A percentile compares a stretch with the other conserved stretches of the same genome.
phyloP scores from a whole-genome alignment of 2,329 filamentous ascomycete genomes.

The Botryosphaeria dothidea region DNA sequence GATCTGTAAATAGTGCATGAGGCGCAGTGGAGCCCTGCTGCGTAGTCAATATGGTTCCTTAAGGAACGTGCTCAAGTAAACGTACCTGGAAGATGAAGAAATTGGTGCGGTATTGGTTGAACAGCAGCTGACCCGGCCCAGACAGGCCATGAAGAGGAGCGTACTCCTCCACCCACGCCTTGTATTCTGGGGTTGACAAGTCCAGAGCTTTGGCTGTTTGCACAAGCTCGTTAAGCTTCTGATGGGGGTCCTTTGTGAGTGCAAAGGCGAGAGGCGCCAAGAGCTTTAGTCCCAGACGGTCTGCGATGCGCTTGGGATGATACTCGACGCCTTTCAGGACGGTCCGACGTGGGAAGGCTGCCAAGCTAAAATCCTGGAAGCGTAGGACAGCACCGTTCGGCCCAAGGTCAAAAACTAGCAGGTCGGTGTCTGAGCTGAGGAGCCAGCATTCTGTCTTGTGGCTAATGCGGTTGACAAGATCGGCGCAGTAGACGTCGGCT shows the following conservation, averaged over 20 bases:
- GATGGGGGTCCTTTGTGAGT: slow-evolving; percentile 35
- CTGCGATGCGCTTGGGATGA: slow-evolving; percentile 46
- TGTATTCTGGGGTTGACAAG: slow-evolving; percentile 25
- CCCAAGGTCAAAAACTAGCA: slow-evolving; percentile 73
- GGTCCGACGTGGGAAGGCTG: slow-evolving; percentile 47
- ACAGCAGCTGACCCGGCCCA: neutral
- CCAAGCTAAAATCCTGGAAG: slow-evolving; percentile 62
- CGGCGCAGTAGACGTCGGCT: slow-evolving; percentile 79
- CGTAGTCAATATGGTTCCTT: neutral
- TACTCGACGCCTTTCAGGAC: slow-evolving; percentile 33
- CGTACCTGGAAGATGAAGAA: slow-evolving; percentile 27
- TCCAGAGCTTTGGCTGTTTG: slow-evolving; percentile 28
- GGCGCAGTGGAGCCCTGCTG: slow-evolving; percentile 35
- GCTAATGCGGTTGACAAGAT: slow-evolving; percentile 57
- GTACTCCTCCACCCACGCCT: slow-evolving; percentile 35
- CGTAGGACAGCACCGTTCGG: slow-evolving; percentile 64
- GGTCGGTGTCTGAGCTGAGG: slow-evolving; percentile 84
- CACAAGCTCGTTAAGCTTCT: slow-evolving; percentile 31
- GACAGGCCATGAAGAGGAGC: neutral
- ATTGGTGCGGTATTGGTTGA: neutral
- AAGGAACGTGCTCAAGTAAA: neutral
- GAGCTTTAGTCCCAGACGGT: slow-evolving; percentile 45
- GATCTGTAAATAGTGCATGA: slow-evolving; percentile 30
- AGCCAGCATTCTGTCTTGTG: slow-evolving; percentile 51
- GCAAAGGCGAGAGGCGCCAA: slow-evolving; percentile 44